Percentiles rank a stretch among this genome's conserved stretches.
Evolutionary conservation across 345 rosid species (phyloP).

Genomic region (Eucalyptus caleyi): DNA sequence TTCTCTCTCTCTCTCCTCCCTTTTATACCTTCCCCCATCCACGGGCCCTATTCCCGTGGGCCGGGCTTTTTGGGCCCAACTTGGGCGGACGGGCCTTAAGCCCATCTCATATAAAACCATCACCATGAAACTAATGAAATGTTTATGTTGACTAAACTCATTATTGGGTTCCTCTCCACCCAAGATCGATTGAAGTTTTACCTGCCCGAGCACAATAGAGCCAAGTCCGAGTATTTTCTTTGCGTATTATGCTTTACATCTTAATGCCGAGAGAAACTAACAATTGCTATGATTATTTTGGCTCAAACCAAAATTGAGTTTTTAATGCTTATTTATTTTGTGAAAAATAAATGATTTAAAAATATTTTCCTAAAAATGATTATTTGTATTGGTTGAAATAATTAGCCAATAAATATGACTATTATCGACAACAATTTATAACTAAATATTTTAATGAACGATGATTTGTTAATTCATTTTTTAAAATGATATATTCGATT

Average conservation of each 20-base stretch:
- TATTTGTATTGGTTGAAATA: no score
- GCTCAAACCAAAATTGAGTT: not conserved
- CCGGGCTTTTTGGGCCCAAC: no score
- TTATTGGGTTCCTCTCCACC: not conserved
- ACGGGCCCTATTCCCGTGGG: no score
- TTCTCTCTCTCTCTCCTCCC: no score
- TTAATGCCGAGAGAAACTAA: not conserved
- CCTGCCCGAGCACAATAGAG: not conserved
- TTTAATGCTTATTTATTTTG: fast-evolving
- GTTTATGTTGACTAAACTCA: not conserved
- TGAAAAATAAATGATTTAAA: fast-evolving
- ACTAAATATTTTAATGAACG: fast-evolving
- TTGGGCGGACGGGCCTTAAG: no score
- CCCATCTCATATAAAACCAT: no score
- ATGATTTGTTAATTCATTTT: no score
- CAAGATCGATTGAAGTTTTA: not conserved
- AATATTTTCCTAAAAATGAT: no score
- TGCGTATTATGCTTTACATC: not conserved
- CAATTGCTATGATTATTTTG: not conserved
- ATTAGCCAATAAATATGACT: no score
- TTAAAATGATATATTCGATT: fast-evolving
- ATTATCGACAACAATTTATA: no score
- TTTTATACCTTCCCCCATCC: no score
- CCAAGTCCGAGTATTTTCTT: not conserved
- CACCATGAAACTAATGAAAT: no score